Evolutionary conservation across 306 rosid species (phyloP).

Genomic region (Quercus agrifolia): DNA sequence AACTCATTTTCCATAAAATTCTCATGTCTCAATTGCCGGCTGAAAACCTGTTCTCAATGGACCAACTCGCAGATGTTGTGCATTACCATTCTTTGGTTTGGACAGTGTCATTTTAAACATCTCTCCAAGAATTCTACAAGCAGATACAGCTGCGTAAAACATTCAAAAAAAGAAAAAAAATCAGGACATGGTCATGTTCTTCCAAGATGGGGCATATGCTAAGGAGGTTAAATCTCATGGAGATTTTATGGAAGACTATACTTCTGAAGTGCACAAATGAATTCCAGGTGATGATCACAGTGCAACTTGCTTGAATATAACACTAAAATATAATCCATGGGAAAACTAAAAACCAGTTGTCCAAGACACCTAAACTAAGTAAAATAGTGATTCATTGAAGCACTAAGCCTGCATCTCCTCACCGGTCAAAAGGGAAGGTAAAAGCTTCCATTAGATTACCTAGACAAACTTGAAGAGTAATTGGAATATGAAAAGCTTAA

Average conservation of each 20-base stretch:
- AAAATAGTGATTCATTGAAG: neutral
- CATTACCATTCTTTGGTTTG: slow-evolving; percentile 53
- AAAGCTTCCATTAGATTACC: neutral
- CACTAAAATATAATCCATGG: neutral
- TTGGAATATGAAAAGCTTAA: neutral
- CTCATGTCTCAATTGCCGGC: slow-evolving; percentile 45
- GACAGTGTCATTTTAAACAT: slow-evolving; percentile 50
- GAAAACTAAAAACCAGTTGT: neutral
- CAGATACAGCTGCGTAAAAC: slow-evolving; percentile 36
- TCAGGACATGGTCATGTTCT: neutral
- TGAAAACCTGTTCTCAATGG: slow-evolving; percentile 54
- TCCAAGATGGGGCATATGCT: neutral
- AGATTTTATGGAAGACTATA: neutral
- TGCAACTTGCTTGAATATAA: neutral
- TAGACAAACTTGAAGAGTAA: neutral
- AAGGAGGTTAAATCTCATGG: neutral
- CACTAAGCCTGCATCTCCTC: neutral
- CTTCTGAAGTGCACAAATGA: neutral
- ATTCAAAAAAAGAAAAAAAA: neutral
- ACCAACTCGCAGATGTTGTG: slow-evolving; percentile 39
- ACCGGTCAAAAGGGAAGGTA: neutral
- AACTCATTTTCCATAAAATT: slow-evolving; percentile 30
- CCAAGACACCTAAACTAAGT: neutral
- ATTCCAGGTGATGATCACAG: neutral
- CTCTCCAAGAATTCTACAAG: slow-evolving; percentile 48